Conservation (phyloP, 805 yeast genomes). For the Candida qinlingensis region DNA sequence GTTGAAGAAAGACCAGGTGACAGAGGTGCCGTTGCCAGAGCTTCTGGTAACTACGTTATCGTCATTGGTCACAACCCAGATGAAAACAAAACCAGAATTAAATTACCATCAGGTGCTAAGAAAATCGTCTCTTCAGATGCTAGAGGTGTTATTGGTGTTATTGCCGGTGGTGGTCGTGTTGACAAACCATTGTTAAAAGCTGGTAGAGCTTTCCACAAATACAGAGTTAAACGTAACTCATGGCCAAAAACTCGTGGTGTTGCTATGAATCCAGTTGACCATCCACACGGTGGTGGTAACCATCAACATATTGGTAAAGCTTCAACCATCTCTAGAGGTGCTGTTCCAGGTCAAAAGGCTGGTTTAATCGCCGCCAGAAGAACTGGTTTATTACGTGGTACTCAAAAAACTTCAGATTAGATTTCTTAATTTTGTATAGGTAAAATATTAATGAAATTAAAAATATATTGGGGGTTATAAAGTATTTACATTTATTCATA, state of each 20-base stretch:
- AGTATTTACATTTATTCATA: slow-evolving; percentile 15
- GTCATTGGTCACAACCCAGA: slow-evolving; percentile 99
- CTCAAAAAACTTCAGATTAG: slow-evolving; percentile 87
- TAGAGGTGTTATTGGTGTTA: slow-evolving; percentile 99
- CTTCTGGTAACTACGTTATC: slow-evolving; percentile 99
- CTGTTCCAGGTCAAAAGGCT: slow-evolving; percentile 99
- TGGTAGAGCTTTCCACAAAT: slow-evolving; percentile 99
- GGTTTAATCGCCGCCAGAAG: slow-evolving; percentile 99
- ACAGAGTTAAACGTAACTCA: slow-evolving; percentile 98
- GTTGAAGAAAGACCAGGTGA: slow-evolving; percentile 99
- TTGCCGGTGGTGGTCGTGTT: slow-evolving; percentile 99
- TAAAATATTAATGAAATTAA: slow-evolving; percentile 15
- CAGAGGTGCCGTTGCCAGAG: slow-evolving; percentile 99
- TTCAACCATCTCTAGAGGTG: slow-evolving; percentile 98
- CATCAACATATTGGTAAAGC: slow-evolving; percentile 99
- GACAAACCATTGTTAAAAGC: slow-evolving; percentile 99
- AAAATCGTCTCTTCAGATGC: slow-evolving; percentile 92
- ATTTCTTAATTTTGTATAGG: slow-evolving; percentile 26
- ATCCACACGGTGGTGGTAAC: slow-evolving; percentile 99
- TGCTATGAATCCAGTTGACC: slow-evolving; percentile 99
- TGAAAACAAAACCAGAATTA: slow-evolving; percentile 98
- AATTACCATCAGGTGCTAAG: slow-evolving; percentile 99
- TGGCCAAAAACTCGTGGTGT: slow-evolving; percentile 99
- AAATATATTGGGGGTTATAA: slow-evolving; percentile 22
- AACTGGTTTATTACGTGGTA: slow-evolving; percentile 99